Percentiles rank a stretch among this genome's conserved stretches.
Conservation (phyloP, 1,284 basidiomycete species). For the Mycena sp. region DNA sequence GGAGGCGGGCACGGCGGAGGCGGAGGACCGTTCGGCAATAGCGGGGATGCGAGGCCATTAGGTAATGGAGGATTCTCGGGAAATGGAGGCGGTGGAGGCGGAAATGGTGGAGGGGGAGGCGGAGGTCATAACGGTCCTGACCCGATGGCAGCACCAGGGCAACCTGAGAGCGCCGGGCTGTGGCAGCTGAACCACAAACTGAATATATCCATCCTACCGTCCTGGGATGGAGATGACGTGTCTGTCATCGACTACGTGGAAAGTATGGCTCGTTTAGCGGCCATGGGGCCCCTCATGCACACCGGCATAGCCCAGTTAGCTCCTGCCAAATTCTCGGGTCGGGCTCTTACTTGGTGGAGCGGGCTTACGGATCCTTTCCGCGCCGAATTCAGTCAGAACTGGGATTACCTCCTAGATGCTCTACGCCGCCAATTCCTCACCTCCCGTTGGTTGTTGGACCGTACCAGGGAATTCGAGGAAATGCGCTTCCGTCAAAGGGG, state of each 20-base stretch:
- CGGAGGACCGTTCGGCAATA: too few species aligned
- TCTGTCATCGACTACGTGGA: conserved; percentile 21
- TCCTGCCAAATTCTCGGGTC: conserved; percentile 5
- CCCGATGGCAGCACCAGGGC: too few species aligned
- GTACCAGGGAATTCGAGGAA: conserved; percentile 17
- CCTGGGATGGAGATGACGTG: conserved; percentile 19
- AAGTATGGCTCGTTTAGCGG: conserved; percentile 3
- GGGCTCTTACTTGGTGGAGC: conserved; percentile 23
- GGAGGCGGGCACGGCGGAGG: too few species aligned
- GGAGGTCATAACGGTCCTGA: background rate
- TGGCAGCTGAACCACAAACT: conserved; percentile 27
- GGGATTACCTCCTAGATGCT: background rate
- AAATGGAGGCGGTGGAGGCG: background rate
- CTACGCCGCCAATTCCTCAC: conserved; percentile 14
- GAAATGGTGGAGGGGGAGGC: background rate
- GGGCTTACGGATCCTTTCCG: background rate
- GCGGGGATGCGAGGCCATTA: too few species aligned
- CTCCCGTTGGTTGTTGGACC: background rate
- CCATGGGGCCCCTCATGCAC: background rate
- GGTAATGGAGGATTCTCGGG: too few species aligned
- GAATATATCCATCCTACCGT: conserved; percentile 1
- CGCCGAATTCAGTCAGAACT: background rate
- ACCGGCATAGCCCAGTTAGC: conserved; percentile 1
- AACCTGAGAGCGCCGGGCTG: background rate
- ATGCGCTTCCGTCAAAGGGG: conserved; percentile 21